Base-by-base conservation (phyloP, 176 grass and related monocot species). In the Microstegium vimineum region DNA sequence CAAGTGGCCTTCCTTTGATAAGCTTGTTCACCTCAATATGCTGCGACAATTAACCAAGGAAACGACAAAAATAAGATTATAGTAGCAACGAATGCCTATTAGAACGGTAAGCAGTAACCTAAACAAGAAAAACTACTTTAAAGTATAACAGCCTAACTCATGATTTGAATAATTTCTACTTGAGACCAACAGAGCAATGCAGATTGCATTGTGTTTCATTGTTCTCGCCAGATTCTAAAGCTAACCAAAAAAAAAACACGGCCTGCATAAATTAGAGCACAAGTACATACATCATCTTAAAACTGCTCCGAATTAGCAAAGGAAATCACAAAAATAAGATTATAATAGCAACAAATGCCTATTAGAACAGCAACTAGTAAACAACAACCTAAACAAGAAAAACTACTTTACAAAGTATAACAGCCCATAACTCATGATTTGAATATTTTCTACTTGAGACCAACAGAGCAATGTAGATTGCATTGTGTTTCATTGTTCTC, bases 1-100 rank as follows among this genome's bases (percentile, higher is more conserved):
- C 96, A 10, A 98, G 89, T 0, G 96, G 96, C 20, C 96, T 91
- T 18, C 87, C 91, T 75, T 98, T 98, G n/a, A 85, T 89, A 9
- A 98, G 87, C 42, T 98, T 98, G 77, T 91, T 95, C 14, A 98
- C 96, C 45, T 98, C 96, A 0, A 98, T 89, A 69, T 98, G 96
- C 96, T 98, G 90, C 41, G 1, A 71, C 49, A 79, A 43, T 80
- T 67, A 15, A 15, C 78, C 70, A n/a, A 46, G 10, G 49, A 41
- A 66, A 49, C 18, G 69, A 32, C 16, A 42, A 36, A 36, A 26
- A 14, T 62, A 41, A 80, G 23, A 49, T 16, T 3, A 4, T 5
- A 40, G 17, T 41, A 25, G 26, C 23, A 75, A 5, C 13, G 23
- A 13, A 16, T 31, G 17, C 9, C 51, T 5, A 15, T 36, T 28